phyloP scores from a whole-genome alignment of 257 asterid genomes.

The Gardenia jasminoides region DNA sequence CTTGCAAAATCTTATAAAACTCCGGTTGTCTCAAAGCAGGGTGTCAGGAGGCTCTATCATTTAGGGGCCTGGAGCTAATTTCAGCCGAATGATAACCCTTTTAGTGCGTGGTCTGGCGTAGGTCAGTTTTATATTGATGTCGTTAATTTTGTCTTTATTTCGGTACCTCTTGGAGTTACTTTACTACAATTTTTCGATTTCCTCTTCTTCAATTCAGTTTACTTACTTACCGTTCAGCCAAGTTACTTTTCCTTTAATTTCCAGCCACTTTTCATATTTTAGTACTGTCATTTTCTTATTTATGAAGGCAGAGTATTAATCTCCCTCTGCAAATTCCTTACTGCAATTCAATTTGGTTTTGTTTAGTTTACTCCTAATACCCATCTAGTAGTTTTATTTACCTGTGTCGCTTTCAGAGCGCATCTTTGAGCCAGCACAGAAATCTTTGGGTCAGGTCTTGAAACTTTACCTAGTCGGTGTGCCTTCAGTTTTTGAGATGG shows the following conservation, averaged over 20 bases:
- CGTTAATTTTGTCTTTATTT: conserved; percentile 39
- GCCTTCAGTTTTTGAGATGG: not conserved
- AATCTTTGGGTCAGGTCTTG: not conserved
- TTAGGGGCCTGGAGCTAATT: conserved; percentile 84
- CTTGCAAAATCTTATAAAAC: conserved; percentile 55
- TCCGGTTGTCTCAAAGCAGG: conserved; percentile 97
- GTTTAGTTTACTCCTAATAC: conserved; percentile 1
- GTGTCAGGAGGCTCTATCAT: conserved; percentile 81
- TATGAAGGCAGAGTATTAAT: not conserved
- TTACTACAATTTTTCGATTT: conserved; percentile 26
- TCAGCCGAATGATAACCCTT: conserved; percentile 84
- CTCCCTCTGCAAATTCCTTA: conserved; percentile 11
- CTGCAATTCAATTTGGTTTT: not conserved
- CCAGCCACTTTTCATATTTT: conserved; percentile 33
- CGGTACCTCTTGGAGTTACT: conserved; percentile 48
- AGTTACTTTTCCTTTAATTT: conserved; percentile 31
- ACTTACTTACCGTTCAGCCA: conserved; percentile 38
- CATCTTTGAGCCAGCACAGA: too few relatives aligned
- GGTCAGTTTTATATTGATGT: conserved; percentile 85
- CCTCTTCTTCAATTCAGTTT: conserved; percentile 33
- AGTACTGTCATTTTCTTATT: conserved; percentile 4
- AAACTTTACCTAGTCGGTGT: not conserved
- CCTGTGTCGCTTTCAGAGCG: not conserved
- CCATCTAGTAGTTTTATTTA: not conserved
- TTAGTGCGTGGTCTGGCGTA: conserved; percentile 78